Percentiles rank a stretch among this genome's conserved stretches.
Conservation (phyloP, 768 basidiomycete species). For the Russula lepida region DNA sequence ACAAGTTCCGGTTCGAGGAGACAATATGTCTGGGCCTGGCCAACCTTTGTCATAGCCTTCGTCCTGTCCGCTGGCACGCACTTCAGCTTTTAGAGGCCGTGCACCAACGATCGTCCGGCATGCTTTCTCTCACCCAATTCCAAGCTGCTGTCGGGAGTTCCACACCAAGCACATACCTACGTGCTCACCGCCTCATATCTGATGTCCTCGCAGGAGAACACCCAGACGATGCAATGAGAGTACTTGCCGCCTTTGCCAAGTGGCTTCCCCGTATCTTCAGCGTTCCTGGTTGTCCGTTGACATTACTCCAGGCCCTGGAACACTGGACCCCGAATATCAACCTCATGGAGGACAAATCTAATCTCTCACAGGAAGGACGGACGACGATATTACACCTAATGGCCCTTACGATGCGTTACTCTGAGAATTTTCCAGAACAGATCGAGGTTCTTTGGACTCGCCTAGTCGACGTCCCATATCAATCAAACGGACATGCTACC, state of each 20-base stretch:
- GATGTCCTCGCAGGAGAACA: conserved; percentile 74
- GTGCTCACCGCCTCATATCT: conserved; percentile 70
- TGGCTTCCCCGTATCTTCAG: conserved; percentile 61
- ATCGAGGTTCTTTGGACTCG: conserved; percentile 71
- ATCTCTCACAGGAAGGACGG: conserved; percentile 50
- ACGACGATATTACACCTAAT: conserved; percentile 72
- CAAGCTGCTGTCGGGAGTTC: conserved; percentile 66
- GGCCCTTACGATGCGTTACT: conserved; percentile 70
- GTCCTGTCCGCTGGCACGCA: conserved; percentile 60
- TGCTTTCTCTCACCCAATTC: conserved; percentile 60
- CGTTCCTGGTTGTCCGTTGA: conserved; percentile 42
- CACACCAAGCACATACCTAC: conserved; percentile 67
- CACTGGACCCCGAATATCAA: conserved; percentile 77
- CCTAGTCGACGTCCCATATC: conserved; percentile 62
- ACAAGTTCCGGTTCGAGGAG: conserved; percentile 66
- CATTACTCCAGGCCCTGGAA: conserved; percentile 72
- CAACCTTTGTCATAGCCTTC: conserved; percentile 70
- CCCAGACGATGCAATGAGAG: conserved; percentile 50
- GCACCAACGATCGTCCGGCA: conserved; percentile 59
- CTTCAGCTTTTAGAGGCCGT: conserved; percentile 69
- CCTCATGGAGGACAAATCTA: conserved; percentile 53
- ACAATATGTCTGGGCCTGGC: conserved; percentile 68
- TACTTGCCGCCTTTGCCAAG: conserved; percentile 62
- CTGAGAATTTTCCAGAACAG: conserved; percentile 68
- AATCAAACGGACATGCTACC: conserved; percentile 69